Evolutionary conservation across 2,329 filamentous ascomycete species (phyloP).

Genomic region (Leptographium radiaticola): DNA sequence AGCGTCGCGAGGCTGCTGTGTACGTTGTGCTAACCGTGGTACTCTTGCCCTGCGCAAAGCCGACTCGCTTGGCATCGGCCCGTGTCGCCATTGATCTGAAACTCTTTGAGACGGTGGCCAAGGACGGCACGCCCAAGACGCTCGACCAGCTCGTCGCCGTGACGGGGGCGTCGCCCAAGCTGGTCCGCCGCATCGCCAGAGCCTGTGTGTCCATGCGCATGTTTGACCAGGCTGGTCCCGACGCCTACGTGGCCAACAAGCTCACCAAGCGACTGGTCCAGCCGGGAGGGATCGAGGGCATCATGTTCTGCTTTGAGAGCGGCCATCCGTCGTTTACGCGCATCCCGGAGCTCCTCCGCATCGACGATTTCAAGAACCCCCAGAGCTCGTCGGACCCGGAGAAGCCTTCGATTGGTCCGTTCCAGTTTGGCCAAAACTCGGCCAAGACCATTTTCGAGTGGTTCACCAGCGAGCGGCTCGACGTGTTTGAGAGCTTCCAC

Average conservation of each 20-base stretch:
- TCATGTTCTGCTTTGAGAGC: neutral
- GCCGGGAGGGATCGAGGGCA: neutral
- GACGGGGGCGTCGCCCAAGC: neutral
- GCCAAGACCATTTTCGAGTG: constrained; percentile 1
- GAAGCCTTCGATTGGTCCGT: neutral
- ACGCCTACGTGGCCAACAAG: constrained; percentile 1
- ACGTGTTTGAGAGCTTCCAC: neutral
- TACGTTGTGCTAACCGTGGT: neutral
- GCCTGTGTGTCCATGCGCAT: neutral
- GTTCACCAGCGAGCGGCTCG: neutral
- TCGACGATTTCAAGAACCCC: neutral
- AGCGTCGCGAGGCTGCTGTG: neutral
- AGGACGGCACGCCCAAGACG: neutral
- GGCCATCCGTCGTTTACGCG: constrained; percentile 1
- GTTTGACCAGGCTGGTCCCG: neutral
- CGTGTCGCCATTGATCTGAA: neutral
- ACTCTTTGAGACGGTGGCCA: neutral
- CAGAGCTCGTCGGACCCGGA: neutral
- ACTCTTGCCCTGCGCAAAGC: neutral
- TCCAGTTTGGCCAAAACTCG: neutral
- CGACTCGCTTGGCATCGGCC: neutral
- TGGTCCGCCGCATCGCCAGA: neutral
- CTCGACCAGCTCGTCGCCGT: neutral
- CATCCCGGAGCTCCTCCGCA: neutral
- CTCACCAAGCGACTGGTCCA: neutral